Evolutionary conservation across 352 stramenopile species (phyloP).

Genomic region (Globisporangium spinosum): DNA sequence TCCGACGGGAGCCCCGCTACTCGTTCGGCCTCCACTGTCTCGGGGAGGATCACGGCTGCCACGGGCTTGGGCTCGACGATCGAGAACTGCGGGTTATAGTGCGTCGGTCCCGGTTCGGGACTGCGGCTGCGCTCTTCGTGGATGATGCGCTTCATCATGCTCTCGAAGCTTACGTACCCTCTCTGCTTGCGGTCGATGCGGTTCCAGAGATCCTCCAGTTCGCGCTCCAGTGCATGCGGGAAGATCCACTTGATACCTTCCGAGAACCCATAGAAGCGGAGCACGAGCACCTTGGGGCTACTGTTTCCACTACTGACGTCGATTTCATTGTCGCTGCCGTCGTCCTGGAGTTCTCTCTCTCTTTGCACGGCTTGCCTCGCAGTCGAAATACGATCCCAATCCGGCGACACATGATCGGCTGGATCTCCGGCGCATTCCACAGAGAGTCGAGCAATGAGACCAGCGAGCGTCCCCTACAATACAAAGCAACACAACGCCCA

Average conservation of each 20-base stretch:
- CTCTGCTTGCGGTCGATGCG: constrained; percentile 20
- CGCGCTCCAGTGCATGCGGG: constrained; percentile 38
- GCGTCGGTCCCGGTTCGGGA: constrained; percentile 60
- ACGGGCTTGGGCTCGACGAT: constrained; percentile 36
- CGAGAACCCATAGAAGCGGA: constrained; percentile 35
- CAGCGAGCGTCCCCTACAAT: constrained; percentile 32
- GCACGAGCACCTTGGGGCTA: constrained; percentile 4
- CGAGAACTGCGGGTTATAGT: constrained; percentile 57
- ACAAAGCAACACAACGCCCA: not conserved
- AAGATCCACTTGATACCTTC: constrained; percentile 51
- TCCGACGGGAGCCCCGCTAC: constrained; percentile 41
- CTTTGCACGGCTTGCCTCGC: constrained; percentile 18
- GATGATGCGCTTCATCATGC: constrained; percentile 23
- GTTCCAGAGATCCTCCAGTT: constrained; percentile 60
- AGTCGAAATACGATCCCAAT: constrained; percentile 50
- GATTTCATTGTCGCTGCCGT: not conserved
- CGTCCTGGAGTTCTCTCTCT: constrained; percentile 12
- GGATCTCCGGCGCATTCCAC: constrained; percentile 43
- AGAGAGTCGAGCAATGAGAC: constrained; percentile 48
- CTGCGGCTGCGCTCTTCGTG: constrained; percentile 33
- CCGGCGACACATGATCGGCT: constrained; percentile 49
- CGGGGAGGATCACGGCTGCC: constrained; percentile 48
- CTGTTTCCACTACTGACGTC: not conserved
- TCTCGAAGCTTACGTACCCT: constrained; percentile 20
- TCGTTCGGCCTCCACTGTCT: constrained; percentile 25